Percentiles rank a stretch among this genome's conserved stretches.
Conservation (phyloP, 192 early-diverging fungal genomes). For the Phlyctochytrium arcticum region DNA sequence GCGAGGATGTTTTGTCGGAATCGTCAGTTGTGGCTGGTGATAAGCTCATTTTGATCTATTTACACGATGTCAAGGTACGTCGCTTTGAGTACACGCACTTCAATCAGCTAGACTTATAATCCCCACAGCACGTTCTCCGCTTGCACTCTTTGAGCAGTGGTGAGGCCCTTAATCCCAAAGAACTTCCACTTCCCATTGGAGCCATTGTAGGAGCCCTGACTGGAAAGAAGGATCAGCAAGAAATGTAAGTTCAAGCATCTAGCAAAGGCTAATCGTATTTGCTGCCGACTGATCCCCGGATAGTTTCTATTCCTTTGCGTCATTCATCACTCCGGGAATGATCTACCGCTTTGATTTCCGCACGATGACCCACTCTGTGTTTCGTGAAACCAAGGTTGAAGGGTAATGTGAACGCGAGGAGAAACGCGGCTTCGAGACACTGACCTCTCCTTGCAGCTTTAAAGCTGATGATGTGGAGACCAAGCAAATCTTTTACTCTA, state of each 20-base stretch:
- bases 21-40: conserved; percentile 44
- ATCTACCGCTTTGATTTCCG: conserved; percentile 58
- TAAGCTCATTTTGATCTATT: conserved; percentile 55
- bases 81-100: too few species aligned
- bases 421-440: not conserved
- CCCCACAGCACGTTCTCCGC: conserved; percentile 21
- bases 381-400: conserved; percentile 42
- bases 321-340: conserved; percentile 55
- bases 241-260: too few species aligned
- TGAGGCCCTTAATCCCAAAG: conserved; percentile 25
- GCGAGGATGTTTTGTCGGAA: conserved; percentile 42
- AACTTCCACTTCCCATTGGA: conserved; percentile 49
- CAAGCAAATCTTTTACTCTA: conserved; percentile 60
- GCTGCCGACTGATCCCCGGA: not conserved
- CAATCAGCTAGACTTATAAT: too few species aligned
- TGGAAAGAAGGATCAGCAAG: conserved; percentile 38
- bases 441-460: conserved; percentile 21
- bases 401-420: conserved; percentile 17
- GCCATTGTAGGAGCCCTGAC: conserved; percentile 35
- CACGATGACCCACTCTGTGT: conserved; percentile 33
- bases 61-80: conserved; percentile 65
- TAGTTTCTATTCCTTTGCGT: conserved; percentile 50
- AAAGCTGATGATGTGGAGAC: conserved; percentile 49
- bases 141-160: conserved; percentile 48
- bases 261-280: not conserved